Conservation (phyloP, 148 eudicot species). For the Pouteria glomerata region DNA sequence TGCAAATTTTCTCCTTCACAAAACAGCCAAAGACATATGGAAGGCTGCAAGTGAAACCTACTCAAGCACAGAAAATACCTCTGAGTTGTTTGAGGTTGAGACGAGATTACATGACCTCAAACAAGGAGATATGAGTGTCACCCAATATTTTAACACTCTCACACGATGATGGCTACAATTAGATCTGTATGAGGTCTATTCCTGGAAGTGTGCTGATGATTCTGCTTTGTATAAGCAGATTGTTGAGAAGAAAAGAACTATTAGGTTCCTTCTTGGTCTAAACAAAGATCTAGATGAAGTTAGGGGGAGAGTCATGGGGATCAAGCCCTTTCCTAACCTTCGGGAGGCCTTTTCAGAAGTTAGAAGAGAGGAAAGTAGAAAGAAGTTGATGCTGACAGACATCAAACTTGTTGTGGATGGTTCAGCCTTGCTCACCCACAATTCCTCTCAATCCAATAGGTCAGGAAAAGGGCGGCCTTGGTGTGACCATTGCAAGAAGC, state of each 20-base stretch:
- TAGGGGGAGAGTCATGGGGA: not conserved
- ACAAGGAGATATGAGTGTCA: slow-evolving; percentile 6
- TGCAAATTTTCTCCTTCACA: not conserved
- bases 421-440: not conserved
- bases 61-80: slow-evolving; percentile 3
- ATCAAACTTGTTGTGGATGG: too few species aligned
- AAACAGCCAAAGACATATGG: slow-evolving; percentile 4
- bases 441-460: not conserved
- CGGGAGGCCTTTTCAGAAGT: slow-evolving; percentile 10
- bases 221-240: not conserved
- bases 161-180: slow-evolving; percentile 6
- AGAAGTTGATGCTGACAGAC: not conserved
- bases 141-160: slow-evolving; percentile 10
- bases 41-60: slow-evolving; percentile 6
- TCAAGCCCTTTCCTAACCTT: not conserved
- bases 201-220: slow-evolving; percentile 2
- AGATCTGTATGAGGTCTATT: not conserved
- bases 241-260: not conserved
- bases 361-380: not conserved
- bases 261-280: slow-evolving; percentile 1
- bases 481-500: slow-evolving; percentile 8
- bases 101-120: not conserved
- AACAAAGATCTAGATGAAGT: slow-evolving; percentile 9
- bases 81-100: slow-evolving; percentile 1
- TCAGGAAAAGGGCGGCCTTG: not conserved